Evolutionary conservation across 345 rosid species (phyloP), one percentile per base, ranked within the genome.

Genomic region (Laguncularia racemosa): DNA sequence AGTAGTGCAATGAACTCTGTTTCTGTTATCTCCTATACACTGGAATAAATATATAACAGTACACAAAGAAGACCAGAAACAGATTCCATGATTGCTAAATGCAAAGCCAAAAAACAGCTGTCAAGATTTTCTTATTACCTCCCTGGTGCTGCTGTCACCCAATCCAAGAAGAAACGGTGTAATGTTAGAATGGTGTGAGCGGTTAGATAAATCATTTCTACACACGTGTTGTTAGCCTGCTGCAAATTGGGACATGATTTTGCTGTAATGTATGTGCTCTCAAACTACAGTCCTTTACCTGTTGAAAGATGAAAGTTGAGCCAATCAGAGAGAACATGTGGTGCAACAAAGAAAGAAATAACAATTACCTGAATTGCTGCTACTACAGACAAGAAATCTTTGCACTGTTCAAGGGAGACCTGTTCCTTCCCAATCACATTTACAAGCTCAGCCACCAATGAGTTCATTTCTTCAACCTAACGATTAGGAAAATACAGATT

Each of bases 241-340:
- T 63, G 64, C 84, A 73, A 58, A 77, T 70, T 48, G 74, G 59
- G 57, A 67, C 68, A 11, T 76, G 73, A 61, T 76, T 79, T 71
- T 77, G 74, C 73, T 87, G 93, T 69, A 84, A 67, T 74, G 81
- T 72, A 66, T 90, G 95, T 44, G 90, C 84, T 74, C 90, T 83
- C 85, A 87, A 67, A 86, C 95, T 90, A 76, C 85, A 79, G 67
- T 79, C 80, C 59, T 78, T 84, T 48, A 85, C 88, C 97, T 86
- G 82, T 70, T 70, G 40, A 65, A 59, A 38, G 47, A 20, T 21
- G 26, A 33, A 16, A 50, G 28, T n/a, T 15, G 61, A 12, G 14
- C 46, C 44, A 46, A 57, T 44, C 14, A 3, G 20, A 50, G 53
- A 50, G 3, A 50, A 3, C 26, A 46, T 20, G 19, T 16, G 47